These are phyloP conservation scores for Backusella westeae DNA, from an alignment of 192 early-diverging fungal genomes.

Conservation along the genomic window DNA sequence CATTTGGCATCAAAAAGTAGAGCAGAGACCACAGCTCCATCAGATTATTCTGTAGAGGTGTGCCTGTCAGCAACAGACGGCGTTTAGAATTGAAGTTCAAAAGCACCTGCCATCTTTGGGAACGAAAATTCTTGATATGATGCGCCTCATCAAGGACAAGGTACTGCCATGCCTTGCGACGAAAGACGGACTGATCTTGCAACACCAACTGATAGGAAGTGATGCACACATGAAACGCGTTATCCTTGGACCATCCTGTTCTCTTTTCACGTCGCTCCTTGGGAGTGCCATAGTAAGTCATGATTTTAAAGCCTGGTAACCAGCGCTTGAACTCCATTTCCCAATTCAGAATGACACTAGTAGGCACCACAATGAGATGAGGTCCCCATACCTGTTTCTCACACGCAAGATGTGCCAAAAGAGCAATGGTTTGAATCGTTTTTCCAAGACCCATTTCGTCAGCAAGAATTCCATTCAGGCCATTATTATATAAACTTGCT, in stretches of 20 bases:
- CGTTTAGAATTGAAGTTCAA: conserved; percentile 64
- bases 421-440: conserved; percentile 66
- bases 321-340: conserved; percentile 71
- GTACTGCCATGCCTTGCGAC: conserved; percentile 65
- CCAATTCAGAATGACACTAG: conserved; percentile 79
- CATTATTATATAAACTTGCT: conserved; percentile 79
- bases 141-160: conserved; percentile 69
- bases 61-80: conserved; percentile 79
- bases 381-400: conserved; percentile 60
- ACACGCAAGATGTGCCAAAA: conserved; percentile 66
- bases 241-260: conserved; percentile 57
- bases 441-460: conserved; percentile 71
- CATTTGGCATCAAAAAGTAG: conserved; percentile 83
- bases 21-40: conserved; percentile 88
- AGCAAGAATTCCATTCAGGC: conserved; percentile 72
- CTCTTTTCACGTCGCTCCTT: conserved; percentile 63
- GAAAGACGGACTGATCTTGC: conserved; percentile 54
- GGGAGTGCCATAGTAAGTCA: conserved; percentile 75
- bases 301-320: conserved; percentile 67
- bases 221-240: conserved; percentile 63
- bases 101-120: conserved; percentile 74
- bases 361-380: conserved; percentile 76
- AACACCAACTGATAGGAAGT: conserved; percentile 63
- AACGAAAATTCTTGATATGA: conserved; percentile 76
- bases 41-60: conserved; percentile 84